Evolutionary conservation across 805 yeast genomes (phyloP).

Genomic region (baker's yeast (Saccharomyces cerevisiae)): DNA sequence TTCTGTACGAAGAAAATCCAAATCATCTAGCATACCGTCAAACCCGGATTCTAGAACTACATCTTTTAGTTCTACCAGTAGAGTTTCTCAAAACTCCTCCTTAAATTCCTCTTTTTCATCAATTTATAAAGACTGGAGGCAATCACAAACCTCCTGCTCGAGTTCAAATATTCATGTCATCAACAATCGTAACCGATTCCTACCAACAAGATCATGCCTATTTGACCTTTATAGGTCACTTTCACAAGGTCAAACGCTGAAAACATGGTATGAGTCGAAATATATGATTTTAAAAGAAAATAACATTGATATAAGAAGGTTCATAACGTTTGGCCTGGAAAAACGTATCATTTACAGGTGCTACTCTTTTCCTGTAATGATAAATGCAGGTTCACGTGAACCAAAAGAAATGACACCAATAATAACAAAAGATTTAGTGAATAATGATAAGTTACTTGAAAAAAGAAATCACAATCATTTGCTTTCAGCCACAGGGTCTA

Average conservation of each 20-base stretch:
- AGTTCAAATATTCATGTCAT: constrained; percentile 7
- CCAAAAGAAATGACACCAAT: constrained; percentile 11
- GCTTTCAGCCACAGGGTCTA: neutral
- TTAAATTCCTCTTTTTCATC: constrained; percentile 2
- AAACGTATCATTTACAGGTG: constrained; percentile 78
- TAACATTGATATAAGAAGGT: constrained; percentile 73
- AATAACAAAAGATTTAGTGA: constrained; percentile 16
- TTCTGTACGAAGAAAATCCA: neutral
- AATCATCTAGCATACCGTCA: neutral
- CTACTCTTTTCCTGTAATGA: constrained; percentile 61
- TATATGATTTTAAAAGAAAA: constrained; percentile 38
- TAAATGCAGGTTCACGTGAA: constrained; percentile 11
- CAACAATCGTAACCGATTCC: constrained; percentile 3
- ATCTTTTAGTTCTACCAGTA: constrained; percentile 18
- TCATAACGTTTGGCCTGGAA: constrained; percentile 78
- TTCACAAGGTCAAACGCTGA: constrained; percentile 67
- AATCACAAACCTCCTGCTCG: constrained; percentile 12
- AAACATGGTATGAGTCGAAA: constrained; percentile 76
- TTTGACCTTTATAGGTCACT: constrained; percentile 71
- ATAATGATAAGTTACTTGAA: neutral
- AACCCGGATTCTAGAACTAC: constrained; percentile 22
- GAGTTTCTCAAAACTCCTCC: neutral
- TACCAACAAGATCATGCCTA: constrained; percentile 58
- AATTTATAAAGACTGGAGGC: constrained; percentile 5
- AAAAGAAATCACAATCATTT: neutral